Evolutionary conservation across 495 filamentous ascomycete species (phyloP).

Genomic region (Penicillium diatomitis): DNA sequence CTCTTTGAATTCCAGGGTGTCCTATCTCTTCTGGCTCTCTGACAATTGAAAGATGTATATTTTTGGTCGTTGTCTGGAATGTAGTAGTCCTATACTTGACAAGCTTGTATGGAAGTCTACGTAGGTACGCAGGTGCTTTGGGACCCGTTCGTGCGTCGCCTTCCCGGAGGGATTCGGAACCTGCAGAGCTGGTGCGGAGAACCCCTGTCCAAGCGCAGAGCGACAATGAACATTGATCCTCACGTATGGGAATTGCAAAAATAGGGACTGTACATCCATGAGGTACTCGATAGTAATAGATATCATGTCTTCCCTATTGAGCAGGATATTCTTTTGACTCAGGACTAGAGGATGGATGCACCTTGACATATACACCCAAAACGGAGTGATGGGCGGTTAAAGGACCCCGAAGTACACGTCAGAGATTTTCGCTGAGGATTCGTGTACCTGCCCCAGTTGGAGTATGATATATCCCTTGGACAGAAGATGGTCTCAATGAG

Average conservation of each 20-base stretch:
- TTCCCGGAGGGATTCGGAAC: slow-evolving; percentile 24
- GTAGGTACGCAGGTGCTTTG: background rate
- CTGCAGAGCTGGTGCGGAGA: slow-evolving; percentile 21
- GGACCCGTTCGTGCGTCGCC: slow-evolving; percentile 1
- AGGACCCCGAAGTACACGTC: slow-evolving; percentile 23
- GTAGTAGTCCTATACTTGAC: background rate
- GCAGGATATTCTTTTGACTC: background rate
- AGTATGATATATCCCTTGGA: too few relatives aligned
- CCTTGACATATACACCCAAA: too few relatives aligned
- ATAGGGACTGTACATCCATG: too few relatives aligned
- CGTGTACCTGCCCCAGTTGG: too few relatives aligned
- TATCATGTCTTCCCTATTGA: too few relatives aligned
- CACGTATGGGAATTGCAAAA: too few relatives aligned
- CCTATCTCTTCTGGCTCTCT: background rate
- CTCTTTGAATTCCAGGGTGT: background rate
- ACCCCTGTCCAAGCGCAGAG: slow-evolving; percentile 15
- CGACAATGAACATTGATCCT: background rate
- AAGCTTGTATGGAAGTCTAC: background rate
- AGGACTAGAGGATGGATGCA: too few relatives aligned
- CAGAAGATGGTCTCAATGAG: too few relatives aligned
- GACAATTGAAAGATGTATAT: too few relatives aligned
- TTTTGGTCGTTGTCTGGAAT: background rate
- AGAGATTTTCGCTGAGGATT: slow-evolving; percentile 22
- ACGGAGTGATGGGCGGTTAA: background rate
- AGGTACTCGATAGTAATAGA: too few relatives aligned